A percentile compares a stretch with the other conserved stretches of the same genome.
phyloP scores from a whole-genome alignment of 129 eudicot species.

The Dittrichia graveolens region DNA sequence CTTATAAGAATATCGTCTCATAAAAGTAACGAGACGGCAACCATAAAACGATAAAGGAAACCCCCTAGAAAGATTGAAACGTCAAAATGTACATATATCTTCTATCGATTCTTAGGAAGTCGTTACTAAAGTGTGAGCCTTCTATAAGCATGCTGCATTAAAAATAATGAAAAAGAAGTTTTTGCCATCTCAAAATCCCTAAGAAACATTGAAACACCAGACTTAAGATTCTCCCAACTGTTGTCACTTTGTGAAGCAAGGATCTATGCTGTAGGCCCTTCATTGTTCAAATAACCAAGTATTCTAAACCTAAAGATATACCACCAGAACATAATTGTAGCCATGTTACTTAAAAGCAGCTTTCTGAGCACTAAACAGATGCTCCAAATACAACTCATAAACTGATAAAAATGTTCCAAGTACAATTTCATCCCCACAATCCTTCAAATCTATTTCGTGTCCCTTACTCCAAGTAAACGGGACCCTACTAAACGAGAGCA shows the following conservation, averaged over 20 bases:
- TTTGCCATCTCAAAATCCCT: constrained; percentile 17
- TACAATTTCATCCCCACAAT: constrained; percentile 24
- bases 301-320: constrained; percentile 30
- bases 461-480: neutral
- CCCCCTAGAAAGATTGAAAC: neutral
- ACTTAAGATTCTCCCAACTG: constrained; percentile 24
- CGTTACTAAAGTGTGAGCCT: neutral
- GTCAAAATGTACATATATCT: neutral
- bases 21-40: too few relatives aligned
- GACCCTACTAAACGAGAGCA: neutral
- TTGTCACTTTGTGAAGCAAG: constrained; percentile 37
- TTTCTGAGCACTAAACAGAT: constrained; percentile 19
- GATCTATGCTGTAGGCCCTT: constrained; percentile 37
- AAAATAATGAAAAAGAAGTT: neutral
- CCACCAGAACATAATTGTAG: constrained; percentile 22
- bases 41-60: neutral
- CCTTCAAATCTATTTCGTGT: neutral
- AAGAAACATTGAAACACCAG: constrained; percentile 20
- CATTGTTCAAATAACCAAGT: constrained; percentile 24
- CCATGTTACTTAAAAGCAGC: constrained; percentile 25
- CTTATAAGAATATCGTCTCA: too few relatives aligned
- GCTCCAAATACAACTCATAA: constrained; percentile 17
- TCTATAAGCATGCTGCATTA: neutral
- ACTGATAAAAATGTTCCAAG: neutral
- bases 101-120: neutral